Base-by-base conservation (phyloP, 1,284 basidiomycete genomes). In the Waitea zeae region DNA sequence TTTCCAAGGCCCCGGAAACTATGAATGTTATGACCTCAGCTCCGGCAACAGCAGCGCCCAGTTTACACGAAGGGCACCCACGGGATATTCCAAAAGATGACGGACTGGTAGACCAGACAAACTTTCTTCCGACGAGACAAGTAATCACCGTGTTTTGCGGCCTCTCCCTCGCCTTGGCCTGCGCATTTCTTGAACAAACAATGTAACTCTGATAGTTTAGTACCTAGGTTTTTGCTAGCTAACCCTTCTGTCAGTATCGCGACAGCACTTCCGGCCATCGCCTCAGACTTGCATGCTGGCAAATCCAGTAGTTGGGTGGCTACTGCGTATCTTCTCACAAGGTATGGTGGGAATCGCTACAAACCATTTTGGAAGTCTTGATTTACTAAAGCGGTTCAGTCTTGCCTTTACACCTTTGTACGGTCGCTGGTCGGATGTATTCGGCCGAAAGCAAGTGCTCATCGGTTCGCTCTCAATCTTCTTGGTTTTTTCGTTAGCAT, bases 21-120 rank as follows among this genome's bases (percentile, higher is more conserved):
- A n/a, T n/a, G n/a, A n/a, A n/a, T n/a, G n/a, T n/a, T n/a, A n/a
- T n/a, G n/a, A n/a, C n/a, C n/a, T n/a, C n/a, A n/a, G n/a, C n/a
- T n/a, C n/a, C n/a, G n/a, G n/a, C n/a, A n/a, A n/a, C n/a, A n/a
- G n/a, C n/a, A n/a, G n/a, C n/a, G n/a, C n/a, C n/a, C n/a, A n/a
- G n/a, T n/a, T n/a, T n/a, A n/a, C n/a, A n/a, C n/a, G n/a, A n/a
- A n/a, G n/a, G n/a, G n/a, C n/a, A n/a, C n/a, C n/a, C n/a, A n/a
- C n/a, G n/a, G n/a, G n/a, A n/a, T n/a, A n/a, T n/a, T n/a, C n/a
- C n/a, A n/a, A n/a, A n/a, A n/a, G n/a, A n/a, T 12, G n/a, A n/a
- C 3, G 39, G 34, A 6, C 44, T 67, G 19, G 49, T 52, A 22
- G 64, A 67, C 43, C 64, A 66, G 44, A 65, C 62, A 12, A 62